Evolutionary conservation across 2,329 filamentous ascomycete species (phyloP).

Genomic region (Aspergillus sp.): DNA sequence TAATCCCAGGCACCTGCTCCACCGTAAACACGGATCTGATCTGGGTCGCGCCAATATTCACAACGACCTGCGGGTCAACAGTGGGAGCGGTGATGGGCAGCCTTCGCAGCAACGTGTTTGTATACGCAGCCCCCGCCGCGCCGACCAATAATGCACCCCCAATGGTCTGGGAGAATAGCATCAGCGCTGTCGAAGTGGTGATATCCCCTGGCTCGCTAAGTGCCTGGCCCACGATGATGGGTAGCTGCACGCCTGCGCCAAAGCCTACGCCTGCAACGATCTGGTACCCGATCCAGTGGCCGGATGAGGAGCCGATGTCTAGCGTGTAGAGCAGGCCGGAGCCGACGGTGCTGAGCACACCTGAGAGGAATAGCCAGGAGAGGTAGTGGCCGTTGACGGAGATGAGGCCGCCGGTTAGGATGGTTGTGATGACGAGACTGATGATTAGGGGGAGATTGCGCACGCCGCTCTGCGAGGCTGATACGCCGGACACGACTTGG

Average conservation of each 20-base stretch:
- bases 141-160: neutral
- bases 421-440: constrained; percentile 28
- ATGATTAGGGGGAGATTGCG: constrained; percentile 39
- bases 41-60: neutral
- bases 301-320: constrained; percentile 23
- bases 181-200: neutral
- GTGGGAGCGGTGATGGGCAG: neutral
- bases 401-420: neutral
- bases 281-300: constrained; percentile 40
- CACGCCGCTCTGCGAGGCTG: constrained; percentile 46
- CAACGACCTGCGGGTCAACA: neutral
- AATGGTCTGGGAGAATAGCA: neutral
- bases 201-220: neutral
- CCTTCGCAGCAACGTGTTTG: neutral
- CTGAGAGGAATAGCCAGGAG: too few relatives aligned
- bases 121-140: neutral
- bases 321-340: constrained; percentile 32
- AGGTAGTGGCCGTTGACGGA: neutral
- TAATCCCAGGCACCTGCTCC: neutral
- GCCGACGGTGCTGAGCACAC: neutral
- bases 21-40: neutral
- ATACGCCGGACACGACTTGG: constrained; percentile 45
- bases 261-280: neutral
- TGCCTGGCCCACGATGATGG: neutral
- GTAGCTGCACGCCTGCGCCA: neutral